phyloP scores from a whole-genome alignment of 2,329 filamentous ascomycete species.

The Fusarium sublunatum region DNA sequence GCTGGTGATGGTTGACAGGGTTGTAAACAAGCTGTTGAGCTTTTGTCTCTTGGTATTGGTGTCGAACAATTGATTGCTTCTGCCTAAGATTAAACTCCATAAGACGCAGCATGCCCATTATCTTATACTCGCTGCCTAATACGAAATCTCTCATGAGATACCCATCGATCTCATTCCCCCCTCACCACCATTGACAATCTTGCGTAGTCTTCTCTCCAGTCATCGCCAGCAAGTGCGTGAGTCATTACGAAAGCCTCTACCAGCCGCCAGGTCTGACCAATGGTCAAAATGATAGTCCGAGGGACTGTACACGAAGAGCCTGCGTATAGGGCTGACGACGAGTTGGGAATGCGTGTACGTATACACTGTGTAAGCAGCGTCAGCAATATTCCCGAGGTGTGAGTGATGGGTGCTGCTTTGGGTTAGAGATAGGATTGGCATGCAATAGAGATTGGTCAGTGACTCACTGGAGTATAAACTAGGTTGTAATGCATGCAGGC shows the following conservation, averaged over 20 bases:
- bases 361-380: constrained; percentile 15
- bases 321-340: constrained; percentile 37
- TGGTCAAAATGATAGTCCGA: constrained; percentile 1
- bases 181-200: neutral
- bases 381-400: neutral
- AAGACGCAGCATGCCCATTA: constrained; percentile 2
- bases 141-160: neutral
- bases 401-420: neutral
- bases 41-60: constrained; percentile 7
- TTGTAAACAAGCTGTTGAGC: constrained; percentile 7
- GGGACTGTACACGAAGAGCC: neutral
- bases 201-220: constrained; percentile 22
- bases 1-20: constrained; percentile 4
- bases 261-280: constrained; percentile 20
- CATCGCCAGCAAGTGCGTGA: constrained; percentile 37
- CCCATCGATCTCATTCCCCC: neutral
- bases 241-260: constrained; percentile 39
- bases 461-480: neutral
- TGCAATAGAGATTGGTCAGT: constrained; percentile 8
- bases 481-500: neutral
- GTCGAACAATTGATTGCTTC: constrained; percentile 13
- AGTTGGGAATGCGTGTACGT: constrained; percentile 1
- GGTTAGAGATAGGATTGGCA: constrained; percentile 2
- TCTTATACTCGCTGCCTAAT: constrained; percentile 39
- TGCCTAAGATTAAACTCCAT: constrained; percentile 20